Evolutionary conservation across 495 filamentous ascomycete genomes (phyloP).

Genomic region (Neurospora sp.): DNA sequence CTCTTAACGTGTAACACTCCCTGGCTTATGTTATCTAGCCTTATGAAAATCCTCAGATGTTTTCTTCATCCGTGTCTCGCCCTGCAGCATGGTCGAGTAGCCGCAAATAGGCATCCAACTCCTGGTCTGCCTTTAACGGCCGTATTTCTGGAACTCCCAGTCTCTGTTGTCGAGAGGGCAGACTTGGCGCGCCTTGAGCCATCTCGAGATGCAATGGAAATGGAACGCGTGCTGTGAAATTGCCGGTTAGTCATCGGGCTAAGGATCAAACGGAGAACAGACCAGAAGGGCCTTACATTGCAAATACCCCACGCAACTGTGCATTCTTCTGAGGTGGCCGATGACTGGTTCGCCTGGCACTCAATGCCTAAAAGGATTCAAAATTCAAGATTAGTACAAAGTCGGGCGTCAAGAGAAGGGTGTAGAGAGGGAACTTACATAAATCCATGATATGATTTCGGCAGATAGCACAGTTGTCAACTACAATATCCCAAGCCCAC

Average conservation of each 20-base stretch:
- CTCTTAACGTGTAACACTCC: not conserved
- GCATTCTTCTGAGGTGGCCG: constrained; percentile 93
- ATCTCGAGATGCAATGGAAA: constrained; percentile 99
- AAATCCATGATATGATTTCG: constrained; percentile 99
- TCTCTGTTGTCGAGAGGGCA: constrained; percentile 97
- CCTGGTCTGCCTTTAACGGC: constrained; percentile 34
- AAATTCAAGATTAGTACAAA: constrained; percentile 2
- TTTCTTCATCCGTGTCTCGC: not conserved
- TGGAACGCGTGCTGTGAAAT: constrained; percentile 85
- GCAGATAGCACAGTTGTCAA: constrained; percentile 99
- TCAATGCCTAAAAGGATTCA: constrained; percentile 62
- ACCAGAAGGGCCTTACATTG: constrained; percentile 56
- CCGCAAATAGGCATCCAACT: not conserved
- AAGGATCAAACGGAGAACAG: not conserved
- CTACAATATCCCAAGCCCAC: constrained; percentile 99
- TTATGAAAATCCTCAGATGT: not conserved
- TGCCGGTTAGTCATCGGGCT: constrained; percentile 11
- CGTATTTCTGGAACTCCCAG: constrained; percentile 99
- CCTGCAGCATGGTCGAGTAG: not conserved
- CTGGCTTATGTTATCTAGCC: not conserved
- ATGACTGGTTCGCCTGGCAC: constrained; percentile 99
- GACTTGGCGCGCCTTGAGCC: constrained; percentile 98
- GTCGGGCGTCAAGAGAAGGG: not conserved
- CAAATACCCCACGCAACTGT: constrained; percentile 99
- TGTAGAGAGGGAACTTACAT: constrained; percentile 45